These are phyloP conservation scores for Debaryomyces robertsiae DNA, from an alignment of 1,139 yeast species.

Conservation along the genomic window DNA sequence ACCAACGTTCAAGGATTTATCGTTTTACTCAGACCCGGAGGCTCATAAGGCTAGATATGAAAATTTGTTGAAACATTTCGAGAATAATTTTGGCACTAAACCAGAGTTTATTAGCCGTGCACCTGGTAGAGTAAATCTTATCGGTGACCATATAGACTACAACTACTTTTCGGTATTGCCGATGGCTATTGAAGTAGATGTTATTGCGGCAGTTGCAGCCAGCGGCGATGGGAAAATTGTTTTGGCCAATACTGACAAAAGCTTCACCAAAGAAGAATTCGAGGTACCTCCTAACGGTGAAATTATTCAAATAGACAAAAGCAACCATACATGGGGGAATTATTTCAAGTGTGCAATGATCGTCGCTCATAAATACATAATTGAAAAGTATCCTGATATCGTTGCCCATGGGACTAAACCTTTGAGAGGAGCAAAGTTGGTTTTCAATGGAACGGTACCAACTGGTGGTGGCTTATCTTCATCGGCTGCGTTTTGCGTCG, in stretches of 20 bases:
- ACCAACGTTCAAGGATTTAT: conserved; percentile 38
- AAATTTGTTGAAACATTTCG: conserved; percentile 24
- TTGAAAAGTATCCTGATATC: conserved; percentile 31
- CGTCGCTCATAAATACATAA: conserved; percentile 58
- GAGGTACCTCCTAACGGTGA: conserved; percentile 42
- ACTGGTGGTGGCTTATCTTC: conserved; percentile 75
- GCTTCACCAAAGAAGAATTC: conserved; percentile 37
- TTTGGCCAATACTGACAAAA: conserved; percentile 42
- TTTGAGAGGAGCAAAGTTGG: conserved; percentile 52
- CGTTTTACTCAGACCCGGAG: conserved; percentile 36
- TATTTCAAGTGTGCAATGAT: conserved; percentile 69
- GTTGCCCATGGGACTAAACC: conserved; percentile 20
- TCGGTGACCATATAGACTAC: conserved; percentile 78
- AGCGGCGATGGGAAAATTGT: conserved; percentile 32
- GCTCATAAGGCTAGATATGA: conserved; percentile 31
- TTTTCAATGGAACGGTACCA: conserved; percentile 69
- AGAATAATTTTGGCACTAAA: conserved; percentile 21
- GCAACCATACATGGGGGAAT: conserved; percentile 60
- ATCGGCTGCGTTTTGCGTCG: conserved; percentile 73
- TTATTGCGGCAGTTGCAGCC: conserved; percentile 54
- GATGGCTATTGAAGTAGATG: conserved; percentile 73
- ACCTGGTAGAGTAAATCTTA: conserved; percentile 75
- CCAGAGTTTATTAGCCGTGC: conserved; percentile 58
- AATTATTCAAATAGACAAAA: conserved; percentile 49
- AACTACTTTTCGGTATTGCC: conserved; percentile 70